Evolutionary conservation across 805 yeast genomes (phyloP), one percentile per base, ranked within the genome.

Genomic region (Suhomyces prunicola): DNA sequence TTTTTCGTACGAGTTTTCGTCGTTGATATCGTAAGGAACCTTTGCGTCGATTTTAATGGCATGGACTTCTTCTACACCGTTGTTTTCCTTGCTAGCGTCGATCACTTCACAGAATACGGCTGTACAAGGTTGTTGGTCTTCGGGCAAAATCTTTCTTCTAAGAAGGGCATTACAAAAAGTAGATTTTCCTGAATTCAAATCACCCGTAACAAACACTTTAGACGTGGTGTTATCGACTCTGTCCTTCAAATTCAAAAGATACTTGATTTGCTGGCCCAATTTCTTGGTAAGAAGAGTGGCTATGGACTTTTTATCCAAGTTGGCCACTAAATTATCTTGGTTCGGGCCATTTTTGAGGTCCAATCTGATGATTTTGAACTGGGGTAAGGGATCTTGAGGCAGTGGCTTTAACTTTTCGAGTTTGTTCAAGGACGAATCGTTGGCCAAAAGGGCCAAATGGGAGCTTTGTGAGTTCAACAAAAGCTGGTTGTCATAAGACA

Each of bases 71-170:
- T 96, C 97, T 13, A 83, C 62, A 15, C 86, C 83, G 41, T 78
- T 73, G 64, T 93, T 93, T 44, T 85, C 88, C 26, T 65, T 67
- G 19, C 83, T 74, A 9, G 91, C 90, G 67, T 94, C 97, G 27
- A 89, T 75, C 6, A 96, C 93, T 70, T 96, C 99, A 67, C 97
- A 92, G 63, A 96, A 96, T 0, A 94, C 97, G 56, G 89, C 86
- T 0, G 99, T 94, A 63, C 97, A 91, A 2, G 99, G 99, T 66
- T 94, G 96, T 64, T 94, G 99, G 69, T 94, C 99, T 63, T 88
- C 96, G 0, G 99, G 99, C 47, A 94, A 71, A 2, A 94, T 70
- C 48, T 83, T 81, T 49, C 94, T 79, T 59, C 92, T 78, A 54
- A 94, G 72, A 41, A 94, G 73, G 1, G 97, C 93, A 65, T 94